phyloP scores from a whole-genome alignment of 495 filamentous ascomycete genomes.

The Amorphotheca resinae region DNA sequence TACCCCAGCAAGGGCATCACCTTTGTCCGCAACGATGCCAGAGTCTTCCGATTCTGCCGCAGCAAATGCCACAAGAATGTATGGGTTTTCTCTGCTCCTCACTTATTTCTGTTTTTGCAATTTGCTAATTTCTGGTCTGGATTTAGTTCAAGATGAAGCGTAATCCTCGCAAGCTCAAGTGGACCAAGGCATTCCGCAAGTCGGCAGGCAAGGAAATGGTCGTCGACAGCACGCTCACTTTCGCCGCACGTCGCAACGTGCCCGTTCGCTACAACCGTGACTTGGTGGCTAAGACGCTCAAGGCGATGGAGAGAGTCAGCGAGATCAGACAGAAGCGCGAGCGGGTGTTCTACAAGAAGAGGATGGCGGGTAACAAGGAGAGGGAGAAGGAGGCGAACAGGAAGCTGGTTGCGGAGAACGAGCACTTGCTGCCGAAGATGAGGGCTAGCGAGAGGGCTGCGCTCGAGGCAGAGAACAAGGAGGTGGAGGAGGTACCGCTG shows the following conservation, averaged over 20 bases:
- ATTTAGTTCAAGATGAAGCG: slow-evolving; percentile 90
- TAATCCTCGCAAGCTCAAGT: slow-evolving; percentile 64
- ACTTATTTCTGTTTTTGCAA: no score
- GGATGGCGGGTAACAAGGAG: slow-evolving; percentile 81
- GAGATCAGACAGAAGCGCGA: slow-evolving; percentile 79
- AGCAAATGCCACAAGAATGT: slow-evolving; percentile 89
- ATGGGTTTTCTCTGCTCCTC: slow-evolving; percentile 3
- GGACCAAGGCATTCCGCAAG: slow-evolving; percentile 77
- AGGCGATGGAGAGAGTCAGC: slow-evolving; percentile 79
- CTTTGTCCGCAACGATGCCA: slow-evolving; percentile 63
- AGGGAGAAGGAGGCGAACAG: slow-evolving; percentile 63
- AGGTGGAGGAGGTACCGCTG: slow-evolving; percentile 37
- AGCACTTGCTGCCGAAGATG: slow-evolving; percentile 66
- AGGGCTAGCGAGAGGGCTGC: slow-evolving; percentile 42
- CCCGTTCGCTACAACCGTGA: slow-evolving; percentile 93
- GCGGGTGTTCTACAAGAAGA: slow-evolving; percentile 79
- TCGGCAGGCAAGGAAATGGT: slow-evolving; percentile 80
- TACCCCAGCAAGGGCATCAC: slow-evolving; percentile 88
- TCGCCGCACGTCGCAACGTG: slow-evolving; percentile 85
- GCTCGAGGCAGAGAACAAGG: slow-evolving; percentile 35
- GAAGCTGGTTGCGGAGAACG: slow-evolving; percentile 81
- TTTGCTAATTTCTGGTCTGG: not conserved
- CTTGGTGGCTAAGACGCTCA: slow-evolving; percentile 70
- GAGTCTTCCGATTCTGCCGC: slow-evolving; percentile 60
- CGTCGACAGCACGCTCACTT: slow-evolving; percentile 85